phyloP scores from a whole-genome alignment of 805 yeast genomes.

The Saccharomycopsis guyanensis region DNA sequence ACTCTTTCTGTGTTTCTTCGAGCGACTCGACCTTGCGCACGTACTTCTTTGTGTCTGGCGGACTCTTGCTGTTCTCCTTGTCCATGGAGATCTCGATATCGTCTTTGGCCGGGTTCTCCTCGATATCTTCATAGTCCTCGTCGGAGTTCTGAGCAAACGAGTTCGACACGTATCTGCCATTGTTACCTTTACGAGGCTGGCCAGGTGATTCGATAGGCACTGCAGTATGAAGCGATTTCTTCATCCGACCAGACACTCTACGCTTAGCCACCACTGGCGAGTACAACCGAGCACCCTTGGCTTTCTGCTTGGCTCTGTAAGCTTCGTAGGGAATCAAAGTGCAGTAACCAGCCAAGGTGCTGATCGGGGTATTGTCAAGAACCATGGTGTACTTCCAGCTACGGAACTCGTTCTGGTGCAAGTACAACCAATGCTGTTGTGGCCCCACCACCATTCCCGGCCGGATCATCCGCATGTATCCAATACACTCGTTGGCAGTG shows the following conservation, averaged over 20 bases:
- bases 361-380: constrained; percentile 59
- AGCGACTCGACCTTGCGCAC: background rate
- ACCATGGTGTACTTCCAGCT: constrained; percentile 95
- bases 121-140: constrained; percentile 34
- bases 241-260: constrained; percentile 59
- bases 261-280: constrained; percentile 51
- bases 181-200: constrained; percentile 49
- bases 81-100: constrained; percentile 16
- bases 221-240: constrained; percentile 60
- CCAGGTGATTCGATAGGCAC: constrained; percentile 94
- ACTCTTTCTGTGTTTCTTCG: constrained; percentile 1
- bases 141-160: constrained; percentile 30
- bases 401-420: constrained; percentile 92
- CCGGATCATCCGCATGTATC: constrained; percentile 89
- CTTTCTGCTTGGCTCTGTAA: constrained; percentile 37
- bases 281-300: constrained; percentile 22
- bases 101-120: constrained; percentile 18
- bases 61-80: constrained; percentile 14
- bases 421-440: constrained; percentile 96
- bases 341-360: constrained; percentile 57
- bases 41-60: background rate
- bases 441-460: constrained; percentile 99
- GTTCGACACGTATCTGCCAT: constrained; percentile 19
- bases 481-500: constrained; percentile 95
- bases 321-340: constrained; percentile 57